Base-by-base conservation (phyloP, 495 filamentous ascomycete genomes). In the Aspergillus haitiensis region DNA sequence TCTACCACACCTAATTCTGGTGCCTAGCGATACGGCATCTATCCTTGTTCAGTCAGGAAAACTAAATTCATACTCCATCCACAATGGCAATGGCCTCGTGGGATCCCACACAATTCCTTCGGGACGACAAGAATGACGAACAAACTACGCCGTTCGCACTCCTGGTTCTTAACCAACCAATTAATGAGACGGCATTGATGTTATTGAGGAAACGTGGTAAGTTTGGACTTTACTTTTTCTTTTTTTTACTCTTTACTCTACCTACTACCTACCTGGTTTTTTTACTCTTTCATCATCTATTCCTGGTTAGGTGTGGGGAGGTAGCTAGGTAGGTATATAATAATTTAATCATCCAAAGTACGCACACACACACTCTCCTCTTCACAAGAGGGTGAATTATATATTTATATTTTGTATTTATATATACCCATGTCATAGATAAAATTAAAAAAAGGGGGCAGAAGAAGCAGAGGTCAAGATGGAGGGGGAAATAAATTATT, bases 111-210 rank as follows among this genome's bases (percentile, higher is more conserved):
- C 70, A 67, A 21, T 81, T 84, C 63, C 80, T 83, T 60, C 68
- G 72, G 47, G 61, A 69, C 16, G 66, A 52, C 12, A 35, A 31
- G 1, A 11, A 64, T 1, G 67, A 68, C n/a, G 62, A 65, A 27
- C 21, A 27, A 27, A 27, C 21, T 21, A 69, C 67, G 13, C 70
- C 71, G 36, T 88, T 84, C 62, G 85, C 83, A 2, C 73, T 93
- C 21, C 64, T 93, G 32, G 70, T 91, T 11, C 78, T 93, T 39
- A 90, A 94, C 67, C 86, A 90, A 61, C 87, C 88, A 40, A 83
- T 92, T 52, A 79, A 79, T 3, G 70, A 77, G 73, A 63, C 64
- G 47, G 62, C 73, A 72, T 68, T 77, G 81, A 58, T 65, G 34
- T 75, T 77, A 21, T 67, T 90, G 6, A 85, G 82, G 78, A 71